These are phyloP conservation scores for Clavispora vitiphila DNA, from an alignment of 805 yeast genomes.

Conservation along the genomic window DNA sequence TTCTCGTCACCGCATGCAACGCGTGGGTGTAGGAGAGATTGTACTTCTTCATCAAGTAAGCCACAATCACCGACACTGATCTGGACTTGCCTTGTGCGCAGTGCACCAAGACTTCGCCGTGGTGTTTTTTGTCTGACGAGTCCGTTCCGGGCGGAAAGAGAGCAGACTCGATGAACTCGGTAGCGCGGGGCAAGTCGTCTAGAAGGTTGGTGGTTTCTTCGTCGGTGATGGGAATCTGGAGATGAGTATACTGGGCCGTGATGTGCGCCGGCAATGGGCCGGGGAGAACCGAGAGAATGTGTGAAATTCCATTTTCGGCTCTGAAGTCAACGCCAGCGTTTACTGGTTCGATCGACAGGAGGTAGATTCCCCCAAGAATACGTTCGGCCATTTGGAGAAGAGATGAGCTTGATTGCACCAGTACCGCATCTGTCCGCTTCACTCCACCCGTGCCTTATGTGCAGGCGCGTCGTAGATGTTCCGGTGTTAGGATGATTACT, in stretches of 20 bases:
- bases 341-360: conserved; percentile 71
- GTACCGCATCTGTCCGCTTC: too few species aligned
- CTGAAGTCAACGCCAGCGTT: conserved; percentile 40
- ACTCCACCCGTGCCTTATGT: too few species aligned
- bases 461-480: too few species aligned
- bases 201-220: conserved; percentile 62
- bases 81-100: conserved; percentile 52
- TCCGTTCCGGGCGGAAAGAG: conserved; percentile 35
- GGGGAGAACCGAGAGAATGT: conserved; percentile 65
- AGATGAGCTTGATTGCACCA: conserved; percentile 1
- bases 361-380: conserved; percentile 72
- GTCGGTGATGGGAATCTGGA: conserved; percentile 71
- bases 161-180: conserved; percentile 62
- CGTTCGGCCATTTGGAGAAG: conserved; percentile 30
- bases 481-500: too few species aligned
- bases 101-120: conserved; percentile 45
- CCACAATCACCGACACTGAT: conserved; percentile 41
- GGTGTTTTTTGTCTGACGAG: conserved; percentile 18
- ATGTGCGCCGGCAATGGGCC: conserved; percentile 56
- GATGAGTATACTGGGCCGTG: conserved; percentile 41
- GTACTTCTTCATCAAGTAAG: conserved; percentile 49
- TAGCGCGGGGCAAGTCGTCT: conserved; percentile 54
- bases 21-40: conserved; percentile 57
- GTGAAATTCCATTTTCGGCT: conserved; percentile 54
- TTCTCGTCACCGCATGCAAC: conserved; percentile 68